Evolutionary conservation across 352 stramenopile genomes (phyloP).

Genomic region (Phytophthora sp.): DNA sequence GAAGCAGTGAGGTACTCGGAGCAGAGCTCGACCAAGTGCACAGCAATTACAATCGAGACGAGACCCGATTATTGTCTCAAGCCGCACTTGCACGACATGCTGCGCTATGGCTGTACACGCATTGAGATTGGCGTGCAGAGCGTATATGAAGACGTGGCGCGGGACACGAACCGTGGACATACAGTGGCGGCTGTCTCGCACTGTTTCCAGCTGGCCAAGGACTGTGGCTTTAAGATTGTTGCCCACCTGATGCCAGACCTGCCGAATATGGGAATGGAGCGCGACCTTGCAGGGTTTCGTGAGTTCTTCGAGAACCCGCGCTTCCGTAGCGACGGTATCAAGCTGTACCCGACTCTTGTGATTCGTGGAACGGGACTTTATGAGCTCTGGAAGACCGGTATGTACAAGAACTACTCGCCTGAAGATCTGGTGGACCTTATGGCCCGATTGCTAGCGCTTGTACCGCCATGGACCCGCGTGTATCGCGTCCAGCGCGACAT

Average conservation of each 20-base stretch:
- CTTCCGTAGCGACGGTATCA: slow-evolving; percentile 96
- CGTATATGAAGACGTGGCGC: slow-evolving; percentile 94
- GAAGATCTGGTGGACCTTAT: slow-evolving; percentile 92
- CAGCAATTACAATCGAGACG: slow-evolving; percentile 98
- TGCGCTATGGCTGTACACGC: slow-evolving; percentile 96
- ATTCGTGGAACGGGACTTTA: slow-evolving; percentile 97
- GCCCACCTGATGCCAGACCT: slow-evolving; percentile 98
- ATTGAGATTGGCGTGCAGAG: slow-evolving; percentile 98
- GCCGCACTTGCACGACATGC: slow-evolving; percentile 96
- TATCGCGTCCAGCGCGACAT: slow-evolving; percentile 98
- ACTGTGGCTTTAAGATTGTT: slow-evolving; percentile 98
- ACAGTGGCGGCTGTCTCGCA: slow-evolving; percentile 92
- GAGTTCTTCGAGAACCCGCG: slow-evolving; percentile 97
- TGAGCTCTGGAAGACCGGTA: slow-evolving; percentile 97
- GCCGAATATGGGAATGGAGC: slow-evolving; percentile 97
- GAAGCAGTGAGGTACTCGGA: slow-evolving; percentile 95
- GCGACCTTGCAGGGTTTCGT: slow-evolving; percentile 94
- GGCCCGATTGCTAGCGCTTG: slow-evolving; percentile 92
- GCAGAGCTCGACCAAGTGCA: slow-evolving; percentile 85
- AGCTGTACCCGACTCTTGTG: slow-evolving; percentile 97
- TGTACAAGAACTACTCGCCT: slow-evolving; percentile 90
- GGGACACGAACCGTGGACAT: slow-evolving; percentile 94
- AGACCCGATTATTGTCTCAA: slow-evolving; percentile 97
- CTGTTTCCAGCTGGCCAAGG: slow-evolving; percentile 86
- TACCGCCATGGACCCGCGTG: slow-evolving; percentile 96